Evolutionary conservation across 2,329 filamentous ascomycete genomes (phyloP), one percentile per base, ranked within the genome.

Genomic region (Colletotrichum sp.): DNA sequence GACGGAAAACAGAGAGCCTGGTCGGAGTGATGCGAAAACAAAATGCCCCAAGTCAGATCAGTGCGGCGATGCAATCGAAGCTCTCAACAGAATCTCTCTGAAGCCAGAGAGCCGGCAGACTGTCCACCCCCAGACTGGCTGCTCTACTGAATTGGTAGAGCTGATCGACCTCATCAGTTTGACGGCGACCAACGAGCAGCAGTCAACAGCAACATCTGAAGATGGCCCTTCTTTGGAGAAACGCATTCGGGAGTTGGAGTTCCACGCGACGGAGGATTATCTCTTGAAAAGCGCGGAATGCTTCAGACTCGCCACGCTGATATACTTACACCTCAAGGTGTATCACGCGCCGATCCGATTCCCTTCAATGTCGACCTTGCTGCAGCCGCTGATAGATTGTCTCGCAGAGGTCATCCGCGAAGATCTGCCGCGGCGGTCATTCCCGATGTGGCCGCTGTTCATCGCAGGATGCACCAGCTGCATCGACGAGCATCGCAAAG

Each of bases 231-330:
- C 52, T 9, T 15, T 72, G 9, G 71, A 72, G 49, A 44, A 22
- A 3, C 62, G 64, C 13, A 68, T 72, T 19, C 63, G 64, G 7
- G 27, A 68, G 25, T 30, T 72, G n/a, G 27, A 67, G 19, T 72
- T 52, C 52, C 22, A 36, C 11, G 11, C 55, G 8, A 52, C 27
- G 15, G 36, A 59, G 4, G 52, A 69, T 8, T 69, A 72, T 2
- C 63, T 72, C 19, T 12, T 68, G n/a, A 68, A 72, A 19, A 72
- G 71, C n/a, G 71, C 71, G 32, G 71, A 72, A 34, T 68, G 71
- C 36, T 72, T 72, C 36, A 44, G 52, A 16, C 22, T 62, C 36
- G 63, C 71, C 15, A 55, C 71, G 29, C 34, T 68, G 27, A 69
- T 69, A 4, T 72, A 72, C 34, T 65, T 72, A 15, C 52, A 36